phyloP scores from a whole-genome alignment of 306 rosid species.

The Prunus salicina region DNA sequence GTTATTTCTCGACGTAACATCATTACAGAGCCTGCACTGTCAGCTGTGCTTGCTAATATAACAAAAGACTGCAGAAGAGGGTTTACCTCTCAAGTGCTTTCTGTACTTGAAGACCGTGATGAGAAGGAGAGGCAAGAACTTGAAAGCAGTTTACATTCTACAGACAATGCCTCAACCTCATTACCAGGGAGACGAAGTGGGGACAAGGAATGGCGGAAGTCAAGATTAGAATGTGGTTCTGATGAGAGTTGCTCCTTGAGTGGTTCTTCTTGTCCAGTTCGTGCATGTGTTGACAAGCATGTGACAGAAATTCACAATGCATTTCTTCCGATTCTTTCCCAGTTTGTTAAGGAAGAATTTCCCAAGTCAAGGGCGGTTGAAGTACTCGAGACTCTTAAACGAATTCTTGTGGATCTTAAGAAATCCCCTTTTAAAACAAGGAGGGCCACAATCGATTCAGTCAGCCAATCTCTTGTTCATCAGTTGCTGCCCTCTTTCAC shows the following conservation, averaged over 20 bases:
- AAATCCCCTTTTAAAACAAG: constrained; percentile 67
- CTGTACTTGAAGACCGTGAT: constrained; percentile 63
- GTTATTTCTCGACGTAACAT: constrained; percentile 71
- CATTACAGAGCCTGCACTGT: constrained; percentile 53
- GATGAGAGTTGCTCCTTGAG: constrained; percentile 42
- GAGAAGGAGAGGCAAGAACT: constrained; percentile 59
- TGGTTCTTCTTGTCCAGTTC: constrained; percentile 67
- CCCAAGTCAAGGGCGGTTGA: constrained; percentile 50
- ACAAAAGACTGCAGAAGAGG: constrained; percentile 59
- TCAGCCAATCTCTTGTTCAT: constrained; percentile 33
- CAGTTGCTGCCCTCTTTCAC: constrained; percentile 60
- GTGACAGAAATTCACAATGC: constrained; percentile 71
- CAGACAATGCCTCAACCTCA: constrained; percentile 53
- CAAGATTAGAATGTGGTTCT: constrained; percentile 71
- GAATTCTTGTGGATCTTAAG: constrained; percentile 43
- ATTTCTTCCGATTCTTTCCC: constrained; percentile 54
- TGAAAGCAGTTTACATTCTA: constrained; percentile 50
- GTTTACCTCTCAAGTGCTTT: constrained; percentile 49
- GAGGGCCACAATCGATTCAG: constrained; percentile 48
- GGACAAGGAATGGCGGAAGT: constrained; percentile 84
- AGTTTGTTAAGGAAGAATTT: constrained; percentile 49
- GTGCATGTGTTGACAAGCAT: constrained; percentile 78
- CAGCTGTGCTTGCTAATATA: constrained; percentile 48
- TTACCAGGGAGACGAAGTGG: constrained; percentile 97
- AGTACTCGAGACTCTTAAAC: constrained; percentile 48